Evolutionary conservation across 495 filamentous ascomycete genomes (phyloP).

Genomic region (Daldinia concentrica): DNA sequence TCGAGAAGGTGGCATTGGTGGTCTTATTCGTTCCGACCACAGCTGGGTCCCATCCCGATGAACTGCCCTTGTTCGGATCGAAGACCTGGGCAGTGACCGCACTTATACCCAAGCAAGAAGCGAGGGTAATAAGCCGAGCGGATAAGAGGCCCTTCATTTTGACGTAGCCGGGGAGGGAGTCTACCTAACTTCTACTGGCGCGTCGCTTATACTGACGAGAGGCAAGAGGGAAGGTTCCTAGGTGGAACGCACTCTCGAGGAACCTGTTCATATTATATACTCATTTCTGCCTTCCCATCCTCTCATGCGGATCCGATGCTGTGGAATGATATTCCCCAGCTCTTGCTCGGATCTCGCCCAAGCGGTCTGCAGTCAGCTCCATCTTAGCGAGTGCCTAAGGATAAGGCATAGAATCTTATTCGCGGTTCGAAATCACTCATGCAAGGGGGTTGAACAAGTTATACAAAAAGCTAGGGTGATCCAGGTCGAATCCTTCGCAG

Average conservation of each 20-base stretch:
- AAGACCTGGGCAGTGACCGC: conserved; percentile 40
- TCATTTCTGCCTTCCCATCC: conserved; percentile 2
- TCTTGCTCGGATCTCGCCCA: conserved; percentile 13
- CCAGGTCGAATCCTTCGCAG: conserved; percentile 12
- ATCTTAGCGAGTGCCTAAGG: conserved; percentile 3
- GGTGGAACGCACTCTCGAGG: conserved; percentile 5
- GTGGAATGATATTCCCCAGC: conserved; percentile 27
- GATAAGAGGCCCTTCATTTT: conserved; percentile 37
- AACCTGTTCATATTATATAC: conserved; percentile 27
- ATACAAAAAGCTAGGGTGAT: conserved; percentile 3
- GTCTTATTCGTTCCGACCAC: conserved; percentile 46
- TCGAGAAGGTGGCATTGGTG: conserved; percentile 48
- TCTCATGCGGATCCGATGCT: conserved; percentile 11
- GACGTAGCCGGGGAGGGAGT: not conserved
- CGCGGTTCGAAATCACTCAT: conserved; percentile 13
- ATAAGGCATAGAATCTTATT: conserved; percentile 22
- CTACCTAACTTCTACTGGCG: conserved; percentile 3
- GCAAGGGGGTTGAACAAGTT: conserved; percentile 10
- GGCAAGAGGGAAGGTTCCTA: not conserved
- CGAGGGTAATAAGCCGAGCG: conserved; percentile 20
- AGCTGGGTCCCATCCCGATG: conserved; percentile 38
- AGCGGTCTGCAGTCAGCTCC: conserved; percentile 29
- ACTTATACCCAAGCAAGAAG: conserved; percentile 26
- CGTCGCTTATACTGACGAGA: conserved; percentile 1
- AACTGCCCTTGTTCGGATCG: conserved; percentile 40